Conservation (phyloP, 2,329 filamentous ascomycete genomes). For the Pyrenochaeta sp. region DNA sequence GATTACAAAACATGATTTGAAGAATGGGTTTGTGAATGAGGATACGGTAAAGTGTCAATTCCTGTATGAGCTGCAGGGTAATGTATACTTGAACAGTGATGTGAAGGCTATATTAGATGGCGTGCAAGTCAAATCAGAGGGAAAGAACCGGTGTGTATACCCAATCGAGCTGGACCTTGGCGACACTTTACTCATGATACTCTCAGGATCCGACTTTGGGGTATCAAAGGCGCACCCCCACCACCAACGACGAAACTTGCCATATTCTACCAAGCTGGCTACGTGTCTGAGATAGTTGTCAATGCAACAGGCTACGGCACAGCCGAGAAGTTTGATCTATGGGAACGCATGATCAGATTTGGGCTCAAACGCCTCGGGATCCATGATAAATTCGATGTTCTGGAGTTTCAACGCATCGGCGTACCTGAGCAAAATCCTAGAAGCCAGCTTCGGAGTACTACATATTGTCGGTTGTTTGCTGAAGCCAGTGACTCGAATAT, state of each 20-base stretch:
- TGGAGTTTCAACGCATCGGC: slow-evolving; percentile 61
- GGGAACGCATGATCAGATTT: slow-evolving; percentile 58
- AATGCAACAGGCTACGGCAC: slow-evolving; percentile 56
- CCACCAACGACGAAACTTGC: slow-evolving; percentile 53
- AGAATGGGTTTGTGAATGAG: slow-evolving; percentile 48
- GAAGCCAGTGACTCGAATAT: slow-evolving; percentile 30
- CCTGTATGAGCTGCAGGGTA: slow-evolving; percentile 58
- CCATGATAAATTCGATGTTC: slow-evolving; percentile 55
- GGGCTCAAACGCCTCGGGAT: slow-evolving; percentile 52
- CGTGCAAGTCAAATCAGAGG: slow-evolving; percentile 43
- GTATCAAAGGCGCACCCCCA: slow-evolving; percentile 51
- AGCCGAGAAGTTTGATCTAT: slow-evolving; percentile 58
- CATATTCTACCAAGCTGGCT: slow-evolving; percentile 51
- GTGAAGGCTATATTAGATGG: slow-evolving; percentile 52
- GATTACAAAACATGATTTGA: slow-evolving; percentile 59
- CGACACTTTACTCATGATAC: not conserved
- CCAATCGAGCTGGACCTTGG: not conserved
- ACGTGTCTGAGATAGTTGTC: slow-evolving; percentile 49
- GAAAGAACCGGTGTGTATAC: slow-evolving; percentile 41
- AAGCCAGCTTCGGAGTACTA: slow-evolving; percentile 41
- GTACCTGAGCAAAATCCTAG: slow-evolving; percentile 36
- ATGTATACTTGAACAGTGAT: slow-evolving; percentile 56
- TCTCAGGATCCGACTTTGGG: slow-evolving; percentile 45
- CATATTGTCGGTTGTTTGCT: slow-evolving; percentile 44
- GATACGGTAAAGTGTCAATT: slow-evolving; percentile 53